Evolutionary conservation across 768 basidiomycete species (phyloP).

Genomic region (Suillus fuscotomentosus): DNA sequence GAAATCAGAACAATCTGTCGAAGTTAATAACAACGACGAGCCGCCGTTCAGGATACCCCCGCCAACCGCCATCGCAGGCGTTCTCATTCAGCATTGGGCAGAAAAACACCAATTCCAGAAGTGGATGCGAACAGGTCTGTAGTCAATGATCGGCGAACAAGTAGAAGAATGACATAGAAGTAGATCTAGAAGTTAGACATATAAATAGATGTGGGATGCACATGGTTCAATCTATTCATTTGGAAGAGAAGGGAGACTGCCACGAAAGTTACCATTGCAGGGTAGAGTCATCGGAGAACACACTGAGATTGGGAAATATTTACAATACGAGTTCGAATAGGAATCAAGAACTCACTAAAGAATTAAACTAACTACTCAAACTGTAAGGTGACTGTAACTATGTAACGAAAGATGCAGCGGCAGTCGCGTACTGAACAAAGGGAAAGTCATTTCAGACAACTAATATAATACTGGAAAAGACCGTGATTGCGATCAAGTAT

Average conservation of each 20-base stretch:
- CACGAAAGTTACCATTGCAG: not conserved
- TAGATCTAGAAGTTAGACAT: conserved; percentile 35
- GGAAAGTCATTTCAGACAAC: not conserved
- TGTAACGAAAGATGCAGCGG: not conserved
- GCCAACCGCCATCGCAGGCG: conserved; percentile 76
- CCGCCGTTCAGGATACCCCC: conserved; percentile 76
- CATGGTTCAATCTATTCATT: not conserved
- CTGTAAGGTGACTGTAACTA: not conserved
- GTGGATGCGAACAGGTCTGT: not conserved
- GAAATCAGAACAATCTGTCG: conserved; percentile 16
- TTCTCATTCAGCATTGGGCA: conserved; percentile 81
- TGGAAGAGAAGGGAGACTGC: not conserved
- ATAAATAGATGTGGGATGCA: not conserved
- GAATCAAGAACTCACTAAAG: not conserved
- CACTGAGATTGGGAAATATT: not conserved
- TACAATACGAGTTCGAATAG: not conserved
- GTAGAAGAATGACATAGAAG: not conserved
- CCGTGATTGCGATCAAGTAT: not conserved
- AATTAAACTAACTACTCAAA: not conserved
- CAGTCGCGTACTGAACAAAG: not conserved
- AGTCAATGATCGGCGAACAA: conserved; percentile 7
- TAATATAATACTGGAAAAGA: not conserved
- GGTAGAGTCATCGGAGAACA: not conserved
- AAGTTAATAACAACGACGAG: conserved; percentile 30
- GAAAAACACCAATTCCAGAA: conserved; percentile 33